Evolutionary conservation across 2,329 filamentous ascomycete genomes (phyloP).

Genomic region (Hypomyces perniciosus): DNA sequence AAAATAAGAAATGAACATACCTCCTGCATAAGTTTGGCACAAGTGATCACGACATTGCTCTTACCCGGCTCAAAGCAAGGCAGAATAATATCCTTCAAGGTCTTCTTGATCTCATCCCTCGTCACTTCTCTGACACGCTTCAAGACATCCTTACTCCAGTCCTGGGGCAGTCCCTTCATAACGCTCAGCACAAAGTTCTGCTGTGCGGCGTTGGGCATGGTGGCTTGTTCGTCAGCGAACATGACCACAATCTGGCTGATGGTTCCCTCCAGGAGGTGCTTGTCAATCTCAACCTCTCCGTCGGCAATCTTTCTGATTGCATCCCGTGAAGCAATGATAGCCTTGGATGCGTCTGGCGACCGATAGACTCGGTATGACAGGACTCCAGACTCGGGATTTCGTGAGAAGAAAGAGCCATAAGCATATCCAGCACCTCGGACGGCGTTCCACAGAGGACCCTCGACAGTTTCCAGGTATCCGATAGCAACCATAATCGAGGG

Average conservation of each 20-base stretch:
- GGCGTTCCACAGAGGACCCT: conserved; percentile 90
- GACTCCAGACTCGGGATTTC: conserved; percentile 71
- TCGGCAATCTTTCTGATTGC: conserved; percentile 70
- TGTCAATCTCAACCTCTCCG: conserved; percentile 67
- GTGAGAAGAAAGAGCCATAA: conserved; percentile 76
- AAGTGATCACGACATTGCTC: conserved; percentile 83
- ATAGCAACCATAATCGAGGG: conserved; percentile 83
- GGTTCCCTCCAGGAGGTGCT: conserved; percentile 78
- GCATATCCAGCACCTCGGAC: conserved; percentile 90
- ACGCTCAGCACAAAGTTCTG: conserved; percentile 80
- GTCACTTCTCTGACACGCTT: conserved; percentile 70
- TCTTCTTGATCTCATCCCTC: conserved; percentile 68
- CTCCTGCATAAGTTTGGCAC: conserved; percentile 77
- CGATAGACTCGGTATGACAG: conserved; percentile 84
- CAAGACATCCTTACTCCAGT: conserved; percentile 73
- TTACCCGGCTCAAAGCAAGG: conserved; percentile 74
- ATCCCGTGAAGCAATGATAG: conserved; percentile 69
- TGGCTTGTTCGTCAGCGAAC: conserved; percentile 84
- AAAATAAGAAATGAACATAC: conserved; percentile 43
- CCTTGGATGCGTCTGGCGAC: conserved; percentile 82
- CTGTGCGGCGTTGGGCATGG: conserved; percentile 73
- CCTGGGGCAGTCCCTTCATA: conserved; percentile 65
- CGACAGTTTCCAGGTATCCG: conserved; percentile 85
- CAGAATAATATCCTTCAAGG: conserved; percentile 68
- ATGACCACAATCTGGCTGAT: conserved; percentile 82